phyloP scores from a whole-genome alignment of 352 stramenopile genomes.

The Blastocystis sp. region DNA sequence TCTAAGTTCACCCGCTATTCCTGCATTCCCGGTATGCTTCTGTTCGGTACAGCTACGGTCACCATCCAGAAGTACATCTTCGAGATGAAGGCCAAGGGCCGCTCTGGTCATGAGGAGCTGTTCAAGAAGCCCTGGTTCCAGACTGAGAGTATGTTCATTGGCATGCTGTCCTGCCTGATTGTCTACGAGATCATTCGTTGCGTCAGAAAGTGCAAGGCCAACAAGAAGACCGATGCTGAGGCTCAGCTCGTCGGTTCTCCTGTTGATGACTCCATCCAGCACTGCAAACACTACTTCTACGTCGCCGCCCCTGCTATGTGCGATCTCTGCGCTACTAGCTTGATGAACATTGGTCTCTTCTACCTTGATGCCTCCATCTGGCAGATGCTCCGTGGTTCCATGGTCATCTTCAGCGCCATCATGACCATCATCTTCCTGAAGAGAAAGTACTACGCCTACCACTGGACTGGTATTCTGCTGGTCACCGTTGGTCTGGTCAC shows the following conservation, averaged over 20 bases:
- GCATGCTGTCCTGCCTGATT: constrained; percentile 72
- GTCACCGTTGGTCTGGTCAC: constrained; percentile 69
- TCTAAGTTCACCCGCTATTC: constrained; percentile 65
- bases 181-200: constrained; percentile 69
- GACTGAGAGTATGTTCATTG: constrained; percentile 72
- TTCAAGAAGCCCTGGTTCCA: constrained; percentile 73
- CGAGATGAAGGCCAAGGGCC: constrained; percentile 26
- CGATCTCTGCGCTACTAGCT: constrained; percentile 81
- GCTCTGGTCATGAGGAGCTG: constrained; percentile 17
- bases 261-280: constrained; percentile 69
- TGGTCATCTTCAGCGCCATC: constrained; percentile 85
- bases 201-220: constrained; percentile 35
- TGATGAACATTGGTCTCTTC: constrained; percentile 82
- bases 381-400: constrained; percentile 84
- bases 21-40: constrained; percentile 70
- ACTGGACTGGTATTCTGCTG: constrained; percentile 80
- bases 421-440: constrained; percentile 81
- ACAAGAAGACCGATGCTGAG: constrained; percentile 61
- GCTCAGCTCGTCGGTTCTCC: constrained; percentile 71
- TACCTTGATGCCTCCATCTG: constrained; percentile 84
- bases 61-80: constrained; percentile 69
- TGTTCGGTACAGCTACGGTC: constrained; percentile 68
- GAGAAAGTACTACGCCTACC: constrained; percentile 80
- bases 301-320: constrained; percentile 76
- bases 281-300: constrained; percentile 69